phyloP scores from a whole-genome alignment of 2,329 filamentous ascomycete genomes.

The Cercospora sp. region DNA sequence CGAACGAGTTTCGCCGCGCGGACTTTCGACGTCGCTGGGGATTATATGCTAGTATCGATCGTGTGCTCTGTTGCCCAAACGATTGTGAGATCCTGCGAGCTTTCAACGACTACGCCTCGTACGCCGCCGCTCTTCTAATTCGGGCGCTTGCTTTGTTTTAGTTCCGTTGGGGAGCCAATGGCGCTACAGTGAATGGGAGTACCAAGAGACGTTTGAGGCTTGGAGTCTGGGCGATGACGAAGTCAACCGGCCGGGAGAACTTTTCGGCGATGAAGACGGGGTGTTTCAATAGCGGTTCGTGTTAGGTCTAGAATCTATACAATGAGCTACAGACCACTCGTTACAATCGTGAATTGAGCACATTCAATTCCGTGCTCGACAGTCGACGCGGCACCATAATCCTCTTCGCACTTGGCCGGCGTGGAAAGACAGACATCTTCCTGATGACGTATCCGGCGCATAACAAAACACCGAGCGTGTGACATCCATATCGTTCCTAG shows the following conservation, averaged over 20 bases:
- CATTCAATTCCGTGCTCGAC: not conserved
- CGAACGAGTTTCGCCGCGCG: not conserved
- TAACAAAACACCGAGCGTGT: not conserved
- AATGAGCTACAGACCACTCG: not conserved
- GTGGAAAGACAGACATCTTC: not conserved
- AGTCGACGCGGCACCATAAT: not conserved
- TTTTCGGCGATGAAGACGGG: not conserved
- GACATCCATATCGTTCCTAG: not conserved
- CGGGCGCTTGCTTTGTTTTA: not conserved
- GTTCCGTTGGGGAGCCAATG: not conserved
- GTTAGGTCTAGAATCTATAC: not conserved
- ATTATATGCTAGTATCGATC: not conserved
- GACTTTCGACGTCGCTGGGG: not conserved
- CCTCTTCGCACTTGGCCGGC: not conserved
- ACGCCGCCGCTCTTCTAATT: not conserved
- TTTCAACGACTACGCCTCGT: not conserved
- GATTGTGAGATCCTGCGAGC: not conserved
- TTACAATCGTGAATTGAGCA: not conserved
- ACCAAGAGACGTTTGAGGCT: not conserved
- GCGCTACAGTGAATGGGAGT: not conserved
- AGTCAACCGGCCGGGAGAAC: not conserved
- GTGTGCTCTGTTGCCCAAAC: constrained; percentile 11
- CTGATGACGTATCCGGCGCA: not conserved
- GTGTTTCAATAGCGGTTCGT: not conserved
- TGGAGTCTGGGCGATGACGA: constrained; percentile 5